These are phyloP conservation scores for Dichotomocladium elegans DNA, from an alignment of 371 early-diverging fungal genomes.

Conservation along the genomic window DNA sequence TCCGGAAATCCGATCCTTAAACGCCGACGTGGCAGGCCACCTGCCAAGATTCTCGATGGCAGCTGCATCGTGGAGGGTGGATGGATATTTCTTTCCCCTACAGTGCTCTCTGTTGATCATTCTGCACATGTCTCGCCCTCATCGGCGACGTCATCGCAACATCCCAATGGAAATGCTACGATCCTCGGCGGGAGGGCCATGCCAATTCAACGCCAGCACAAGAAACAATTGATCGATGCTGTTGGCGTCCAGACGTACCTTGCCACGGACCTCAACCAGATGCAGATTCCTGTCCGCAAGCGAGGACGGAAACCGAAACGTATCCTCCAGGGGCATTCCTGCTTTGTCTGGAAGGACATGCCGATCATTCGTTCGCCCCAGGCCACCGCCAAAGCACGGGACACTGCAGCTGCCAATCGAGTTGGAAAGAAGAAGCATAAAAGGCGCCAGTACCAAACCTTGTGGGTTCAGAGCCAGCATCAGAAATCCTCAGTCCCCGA, in stretches of 20 bases:
- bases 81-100: conserved; percentile 45
- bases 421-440: not conserved
- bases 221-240: too few relatives aligned
- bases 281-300: conserved; percentile 43
- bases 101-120: conserved; percentile 46
- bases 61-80: conserved; percentile 31
- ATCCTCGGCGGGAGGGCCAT: too few relatives aligned
- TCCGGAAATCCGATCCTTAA: conserved; percentile 38
- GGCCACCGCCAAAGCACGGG: conserved; percentile 4
- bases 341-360: conserved; percentile 43
- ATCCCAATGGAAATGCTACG: too few relatives aligned
- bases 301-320: conserved; percentile 47
- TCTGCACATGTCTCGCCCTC: too few relatives aligned
- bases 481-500: too few relatives aligned
- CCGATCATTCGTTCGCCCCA: not conserved
- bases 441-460: not conserved
- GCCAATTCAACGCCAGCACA: too few relatives aligned
- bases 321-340: conserved; percentile 43
- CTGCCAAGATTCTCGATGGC: conserved; percentile 10
- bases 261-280: too few relatives aligned
- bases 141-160: too few relatives aligned
- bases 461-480: too few relatives aligned
- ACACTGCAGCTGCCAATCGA: conserved; percentile 2
- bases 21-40: conserved; percentile 43
- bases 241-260: too few relatives aligned